Evolutionary conservation across 805 yeast genomes (phyloP).

Genomic region (Nakazawaea sp.): DNA sequence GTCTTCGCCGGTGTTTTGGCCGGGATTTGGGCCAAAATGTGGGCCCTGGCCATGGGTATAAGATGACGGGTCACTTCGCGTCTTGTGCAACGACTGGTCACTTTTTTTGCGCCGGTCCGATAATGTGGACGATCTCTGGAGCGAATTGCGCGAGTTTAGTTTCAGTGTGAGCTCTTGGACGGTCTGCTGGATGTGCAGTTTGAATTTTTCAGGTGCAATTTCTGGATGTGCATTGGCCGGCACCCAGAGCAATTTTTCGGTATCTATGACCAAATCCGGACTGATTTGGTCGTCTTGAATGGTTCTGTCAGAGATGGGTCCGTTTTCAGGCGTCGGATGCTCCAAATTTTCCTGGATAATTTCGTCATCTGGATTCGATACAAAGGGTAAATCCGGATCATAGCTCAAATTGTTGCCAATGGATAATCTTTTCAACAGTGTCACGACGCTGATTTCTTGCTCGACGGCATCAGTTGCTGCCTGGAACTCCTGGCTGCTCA

Average conservation of each 20-base stretch:
- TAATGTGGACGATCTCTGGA: conserved; percentile 13
- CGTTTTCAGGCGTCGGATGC: background rate
- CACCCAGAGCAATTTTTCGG: conserved; percentile 74
- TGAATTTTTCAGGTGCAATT: conserved; percentile 84
- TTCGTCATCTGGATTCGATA: conserved; percentile 20
- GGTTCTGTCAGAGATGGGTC: conserved; percentile 6
- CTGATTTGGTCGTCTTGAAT: conserved; percentile 11
- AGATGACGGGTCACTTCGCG: conserved; percentile 8
- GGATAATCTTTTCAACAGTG: conserved; percentile 65
- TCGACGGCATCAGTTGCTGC: conserved; percentile 75
- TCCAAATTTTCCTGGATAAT: conserved; percentile 4
- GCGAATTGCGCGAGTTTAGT: conserved; percentile 16
- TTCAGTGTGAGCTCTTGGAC: conserved; percentile 44
- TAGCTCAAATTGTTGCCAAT: conserved; percentile 54
- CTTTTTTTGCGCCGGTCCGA: conserved; percentile 9
- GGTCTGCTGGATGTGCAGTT: conserved; percentile 56
- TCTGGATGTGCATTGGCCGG: conserved; percentile 94
- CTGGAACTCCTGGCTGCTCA: conserved; percentile 31
- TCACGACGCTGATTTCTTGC: conserved; percentile 65
- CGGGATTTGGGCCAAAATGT: background rate
- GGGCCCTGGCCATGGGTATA: background rate
- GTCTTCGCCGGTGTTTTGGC: conserved; percentile 11
- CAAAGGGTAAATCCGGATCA: conserved; percentile 65
- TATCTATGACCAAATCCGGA: conserved; percentile 18
- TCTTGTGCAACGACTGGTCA: conserved; percentile 6